Base-by-base conservation (phyloP, 2,329 filamentous ascomycete species). In the Penicillium paneum region DNA sequence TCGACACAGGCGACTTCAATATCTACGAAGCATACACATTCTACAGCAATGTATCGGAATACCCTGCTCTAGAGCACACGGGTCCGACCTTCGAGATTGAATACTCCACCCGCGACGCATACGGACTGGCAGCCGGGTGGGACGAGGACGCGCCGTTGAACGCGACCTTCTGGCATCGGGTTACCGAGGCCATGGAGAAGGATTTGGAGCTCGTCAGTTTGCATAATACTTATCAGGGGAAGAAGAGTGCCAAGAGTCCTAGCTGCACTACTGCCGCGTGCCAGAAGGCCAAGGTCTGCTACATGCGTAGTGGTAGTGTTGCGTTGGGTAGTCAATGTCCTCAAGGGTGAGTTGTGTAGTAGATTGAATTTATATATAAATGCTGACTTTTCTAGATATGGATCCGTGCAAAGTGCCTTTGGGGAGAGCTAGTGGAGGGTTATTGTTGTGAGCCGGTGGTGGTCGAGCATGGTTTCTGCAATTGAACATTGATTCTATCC, bases 121-220 rank as follows among this genome's bases (percentile, higher is more conserved):
- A 82, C 52, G 78, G 75, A 0, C 58, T 67, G 2, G 71, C 73
- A 0, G 73, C 75, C 2, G 64, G 62, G 2, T 82, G 80, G 79
- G 75, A 78, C 2, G 59, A 55, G 1, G 63, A 74, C 41, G 80
- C 78, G 0, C 82, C 82, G 3, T 67, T 84, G 35, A 83, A 84
- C 56, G 81, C 79, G 0, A 83, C 80, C 0, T 85, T 83, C 65
- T 84, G 82, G 82, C 81, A 84, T 55, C 68, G 67, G 12, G 78
- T 84, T 5, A 84, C 81, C 0, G 81, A 82, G 59, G 79, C 78
- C 1, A 84, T 84, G 81, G 79, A 81, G 63, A 67, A 60, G 28
- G 76, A 84, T 50, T 66, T 70, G 3, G 73, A 63, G 3, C 71
- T 85, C n/a, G 80, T 81, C 7, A 73, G 67, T 34, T 64, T 70